phyloP scores from a whole-genome alignment of 768 basidiomycete species.

The Neoboletus subvelutipes region DNA sequence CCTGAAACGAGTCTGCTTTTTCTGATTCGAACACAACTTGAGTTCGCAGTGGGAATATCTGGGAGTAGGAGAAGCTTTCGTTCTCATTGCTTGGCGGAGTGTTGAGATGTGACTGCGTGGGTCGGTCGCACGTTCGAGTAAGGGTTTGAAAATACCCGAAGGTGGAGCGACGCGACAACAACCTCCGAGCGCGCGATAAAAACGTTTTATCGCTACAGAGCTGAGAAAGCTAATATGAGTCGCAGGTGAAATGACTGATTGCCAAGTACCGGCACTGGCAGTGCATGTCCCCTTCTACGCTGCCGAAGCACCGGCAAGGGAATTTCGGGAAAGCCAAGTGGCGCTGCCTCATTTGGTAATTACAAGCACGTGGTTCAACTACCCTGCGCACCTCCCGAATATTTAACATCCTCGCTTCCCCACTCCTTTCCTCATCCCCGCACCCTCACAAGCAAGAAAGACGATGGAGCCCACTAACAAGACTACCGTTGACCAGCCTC shows the following conservation, averaged over 20 bases:
- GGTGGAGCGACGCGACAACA: too few relatives aligned
- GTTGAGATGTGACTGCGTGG: background rate
- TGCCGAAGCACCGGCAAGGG: background rate
- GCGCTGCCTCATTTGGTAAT: conserved; percentile 3
- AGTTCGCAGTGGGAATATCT: background rate
- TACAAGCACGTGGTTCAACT: conserved; percentile 14
- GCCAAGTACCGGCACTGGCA: too few relatives aligned
- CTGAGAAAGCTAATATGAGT: too few relatives aligned
- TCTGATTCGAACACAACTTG: background rate
- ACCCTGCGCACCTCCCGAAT: background rate
- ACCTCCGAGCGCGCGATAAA: too few relatives aligned
- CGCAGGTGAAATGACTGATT: too few relatives aligned
- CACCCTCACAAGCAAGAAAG: conserved; percentile 27
- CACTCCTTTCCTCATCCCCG: background rate
- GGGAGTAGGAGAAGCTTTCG: background rate
- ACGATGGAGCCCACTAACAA: conserved; percentile 34
- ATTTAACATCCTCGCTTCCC: conserved; percentile 15
- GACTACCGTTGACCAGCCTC: conserved; percentile 52
- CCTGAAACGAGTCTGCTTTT: background rate
- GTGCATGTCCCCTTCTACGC: too few relatives aligned
- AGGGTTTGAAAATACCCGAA: too few relatives aligned
- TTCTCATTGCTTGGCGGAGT: background rate
- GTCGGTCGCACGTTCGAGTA: background rate
- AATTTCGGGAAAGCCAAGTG: background rate
- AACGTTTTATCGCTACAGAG: too few relatives aligned